These are phyloP conservation scores for Pythium grandisporangium DNA, from an alignment of 352 stramenopile species.

Conservation along the genomic window DNA sequence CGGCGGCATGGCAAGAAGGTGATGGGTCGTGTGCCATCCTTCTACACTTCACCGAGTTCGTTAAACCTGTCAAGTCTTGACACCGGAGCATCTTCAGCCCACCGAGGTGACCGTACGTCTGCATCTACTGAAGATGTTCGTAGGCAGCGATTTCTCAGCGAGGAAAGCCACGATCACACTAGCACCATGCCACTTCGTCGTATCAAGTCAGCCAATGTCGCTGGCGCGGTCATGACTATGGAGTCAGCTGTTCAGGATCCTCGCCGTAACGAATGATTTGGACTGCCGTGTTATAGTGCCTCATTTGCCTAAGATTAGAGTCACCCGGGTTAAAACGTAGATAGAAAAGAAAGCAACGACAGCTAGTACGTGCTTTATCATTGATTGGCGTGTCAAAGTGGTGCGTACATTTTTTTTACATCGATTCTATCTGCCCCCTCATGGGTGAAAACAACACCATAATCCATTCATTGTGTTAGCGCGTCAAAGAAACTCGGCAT, in stretches of 20 bases:
- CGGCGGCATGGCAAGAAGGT: slow-evolving; percentile 55
- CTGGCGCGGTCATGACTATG: slow-evolving; percentile 77
- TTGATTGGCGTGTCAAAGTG: too few relatives aligned
- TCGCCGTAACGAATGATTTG: too few relatives aligned
- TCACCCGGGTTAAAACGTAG: too few relatives aligned
- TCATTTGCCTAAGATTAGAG: too few relatives aligned
- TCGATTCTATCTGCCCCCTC: slow-evolving; percentile 10
- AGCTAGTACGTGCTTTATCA: too few relatives aligned
- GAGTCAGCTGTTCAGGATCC: too few relatives aligned
- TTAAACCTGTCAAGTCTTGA: slow-evolving; percentile 79
- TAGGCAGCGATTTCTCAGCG: slow-evolving; percentile 1
- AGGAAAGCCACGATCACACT: slow-evolving; percentile 2
- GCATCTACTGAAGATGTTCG: neutral
- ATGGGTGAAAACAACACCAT: neutral
- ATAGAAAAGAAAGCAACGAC: too few relatives aligned
- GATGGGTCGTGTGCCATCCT: slow-evolving; percentile 74
- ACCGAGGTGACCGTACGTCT: slow-evolving; percentile 10
- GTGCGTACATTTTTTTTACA: too few relatives aligned
- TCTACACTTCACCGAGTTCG: slow-evolving; percentile 81
- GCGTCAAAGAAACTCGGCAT: slow-evolving; percentile 73
- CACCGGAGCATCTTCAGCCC: too few relatives aligned
- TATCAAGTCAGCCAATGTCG: slow-evolving; percentile 74
- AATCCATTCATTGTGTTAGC: slow-evolving; percentile 27
- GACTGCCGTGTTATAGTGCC: too few relatives aligned
- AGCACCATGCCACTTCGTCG: slow-evolving; percentile 30